Conservation (phyloP, 768 basidiomycete species). For the Suillus hirtellus region DNA sequence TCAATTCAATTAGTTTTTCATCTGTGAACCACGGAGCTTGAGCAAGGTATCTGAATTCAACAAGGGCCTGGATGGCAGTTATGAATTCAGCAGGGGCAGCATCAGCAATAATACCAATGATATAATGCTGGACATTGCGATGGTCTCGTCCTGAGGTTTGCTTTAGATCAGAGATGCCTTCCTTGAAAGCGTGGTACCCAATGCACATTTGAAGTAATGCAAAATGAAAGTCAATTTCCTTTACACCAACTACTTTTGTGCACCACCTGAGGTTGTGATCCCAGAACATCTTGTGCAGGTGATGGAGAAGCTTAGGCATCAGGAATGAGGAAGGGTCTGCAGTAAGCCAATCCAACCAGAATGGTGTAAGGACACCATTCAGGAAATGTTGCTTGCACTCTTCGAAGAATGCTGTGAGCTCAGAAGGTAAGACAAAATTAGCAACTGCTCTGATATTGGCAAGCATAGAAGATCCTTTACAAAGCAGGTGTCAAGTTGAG, state of each 20-base stretch:
- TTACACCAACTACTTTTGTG: constrained; percentile 27
- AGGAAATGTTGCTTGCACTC: too few relatives aligned
- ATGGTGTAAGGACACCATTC: too few relatives aligned
- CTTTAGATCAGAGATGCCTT: constrained; percentile 42
- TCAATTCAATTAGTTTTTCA: too few relatives aligned
- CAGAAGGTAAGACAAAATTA: too few relatives aligned
- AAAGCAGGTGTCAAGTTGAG: too few relatives aligned
- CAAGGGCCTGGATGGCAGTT: constrained; percentile 33
- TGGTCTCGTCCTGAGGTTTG: constrained; percentile 43
- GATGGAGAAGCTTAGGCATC: constrained; percentile 39
- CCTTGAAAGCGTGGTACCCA: constrained; percentile 39
- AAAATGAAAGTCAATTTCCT: constrained; percentile 39
- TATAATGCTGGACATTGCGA: constrained; percentile 35
- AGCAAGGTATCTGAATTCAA: constrained; percentile 39
- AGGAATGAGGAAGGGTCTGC: constrained; percentile 35
- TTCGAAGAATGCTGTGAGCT: too few relatives aligned
- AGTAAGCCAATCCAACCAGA: constrained; percentile 12
- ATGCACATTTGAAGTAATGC: constrained; percentile 37
- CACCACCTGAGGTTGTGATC: constrained; percentile 43
- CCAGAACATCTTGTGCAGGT: constrained; percentile 40
- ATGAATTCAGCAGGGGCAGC: constrained; percentile 32
- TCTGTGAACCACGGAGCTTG: constrained; percentile 31
- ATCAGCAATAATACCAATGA: constrained; percentile 37
- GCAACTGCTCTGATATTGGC: too few relatives aligned
- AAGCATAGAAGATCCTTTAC: too few relatives aligned